Evolutionary conservation across 257 asterid species (phyloP).

Genomic region (Solanum bulbocastanum): DNA sequence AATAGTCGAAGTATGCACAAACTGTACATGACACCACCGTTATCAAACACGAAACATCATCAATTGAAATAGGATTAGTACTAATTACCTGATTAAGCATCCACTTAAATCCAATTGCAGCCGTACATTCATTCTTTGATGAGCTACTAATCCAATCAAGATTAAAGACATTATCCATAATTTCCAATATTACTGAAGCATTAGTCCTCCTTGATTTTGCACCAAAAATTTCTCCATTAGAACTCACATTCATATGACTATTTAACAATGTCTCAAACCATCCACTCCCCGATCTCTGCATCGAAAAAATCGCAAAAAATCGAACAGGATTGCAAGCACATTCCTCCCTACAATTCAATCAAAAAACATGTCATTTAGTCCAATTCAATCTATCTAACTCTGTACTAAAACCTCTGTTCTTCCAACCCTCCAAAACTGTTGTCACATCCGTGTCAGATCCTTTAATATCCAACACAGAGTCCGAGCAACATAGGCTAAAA

Average conservation of each 20-base stretch:
- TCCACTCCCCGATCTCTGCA: conserved; percentile 94
- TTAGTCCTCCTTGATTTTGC: conserved; percentile 37
- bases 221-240: conserved; percentile 72
- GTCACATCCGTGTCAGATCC: neutral
- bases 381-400: neutral
- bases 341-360: conserved; percentile 44
- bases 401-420: neutral
- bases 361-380: neutral
- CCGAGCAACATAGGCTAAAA: neutral
- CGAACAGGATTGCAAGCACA: conserved; percentile 78
- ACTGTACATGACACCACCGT: neutral
- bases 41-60: neutral
- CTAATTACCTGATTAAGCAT: conserved; percentile 79
- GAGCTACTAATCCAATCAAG: conserved; percentile 70
- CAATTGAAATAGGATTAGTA: neutral
- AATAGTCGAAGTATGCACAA: neutral
- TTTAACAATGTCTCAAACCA: conserved; percentile 85
- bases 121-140: conserved; percentile 72
- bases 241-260: conserved; percentile 68
- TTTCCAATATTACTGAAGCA: conserved; percentile 26
- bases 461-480: neutral
- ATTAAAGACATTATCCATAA: conserved; percentile 50
- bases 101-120: conserved; percentile 92
- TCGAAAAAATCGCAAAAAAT: conserved; percentile 53
- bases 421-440: neutral